Evolutionary conservation across 2,329 filamentous ascomycete species (phyloP).

Genomic region (Colletotrichum magnum): DNA sequence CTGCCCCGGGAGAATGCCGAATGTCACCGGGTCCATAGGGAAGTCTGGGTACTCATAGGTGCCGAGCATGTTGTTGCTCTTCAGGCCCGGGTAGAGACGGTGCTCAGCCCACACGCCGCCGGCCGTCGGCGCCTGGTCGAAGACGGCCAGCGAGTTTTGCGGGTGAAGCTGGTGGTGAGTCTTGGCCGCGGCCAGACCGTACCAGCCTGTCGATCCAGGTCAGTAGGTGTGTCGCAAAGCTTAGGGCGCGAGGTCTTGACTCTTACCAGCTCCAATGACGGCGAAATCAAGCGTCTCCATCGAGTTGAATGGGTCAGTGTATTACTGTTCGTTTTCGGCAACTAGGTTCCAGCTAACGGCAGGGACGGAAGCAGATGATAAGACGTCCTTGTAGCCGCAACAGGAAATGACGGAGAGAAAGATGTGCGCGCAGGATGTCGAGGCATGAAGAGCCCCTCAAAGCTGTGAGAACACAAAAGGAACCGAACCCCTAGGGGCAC

Average conservation of each 20-base stretch:
- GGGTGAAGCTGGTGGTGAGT: constrained; percentile 73
- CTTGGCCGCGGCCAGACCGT: constrained; percentile 73
- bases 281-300: constrained; percentile 63
- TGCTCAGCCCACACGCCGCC: constrained; percentile 81
- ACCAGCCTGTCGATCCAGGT: constrained; percentile 55
- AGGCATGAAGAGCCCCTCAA: background rate
- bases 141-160: constrained; percentile 65
- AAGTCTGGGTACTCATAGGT: constrained; percentile 83
- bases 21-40: constrained; percentile 73
- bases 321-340: background rate
- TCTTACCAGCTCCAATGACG: constrained; percentile 68
- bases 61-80: constrained; percentile 81
- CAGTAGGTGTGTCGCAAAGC: background rate
- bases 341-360: background rate
- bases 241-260: constrained; percentile 56
- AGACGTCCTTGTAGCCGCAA: background rate
- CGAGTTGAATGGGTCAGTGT: background rate
- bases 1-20: constrained; percentile 60
- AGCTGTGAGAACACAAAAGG: constrained; percentile 1
- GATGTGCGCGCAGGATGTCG: background rate
- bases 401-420: background rate
- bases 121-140: constrained; percentile 70
- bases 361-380: background rate
- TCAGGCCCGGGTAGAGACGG: constrained; percentile 77
- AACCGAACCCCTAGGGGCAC: background rate